Conservation (phyloP, 495 filamentous ascomycete genomes). For the Aspergillus nidulans region DNA sequence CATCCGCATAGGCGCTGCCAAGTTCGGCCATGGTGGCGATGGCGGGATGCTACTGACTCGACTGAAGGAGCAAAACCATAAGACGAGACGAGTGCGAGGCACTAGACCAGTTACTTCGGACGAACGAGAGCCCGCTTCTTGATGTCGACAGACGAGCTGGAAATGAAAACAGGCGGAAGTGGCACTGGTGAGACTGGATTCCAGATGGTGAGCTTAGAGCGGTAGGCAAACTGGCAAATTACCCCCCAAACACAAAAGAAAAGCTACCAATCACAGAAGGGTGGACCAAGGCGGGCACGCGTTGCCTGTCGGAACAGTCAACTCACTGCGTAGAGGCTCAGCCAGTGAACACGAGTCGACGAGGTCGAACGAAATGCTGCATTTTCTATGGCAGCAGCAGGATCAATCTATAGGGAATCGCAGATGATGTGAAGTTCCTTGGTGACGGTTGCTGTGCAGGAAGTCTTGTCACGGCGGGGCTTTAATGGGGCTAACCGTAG, state of each 20-base stretch:
- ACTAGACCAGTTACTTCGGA: background rate
- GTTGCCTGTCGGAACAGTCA: background rate
- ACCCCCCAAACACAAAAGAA: slow-evolving; percentile 1
- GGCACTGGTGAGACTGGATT: slow-evolving; percentile 11
- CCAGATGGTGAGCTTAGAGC: slow-evolving; percentile 8
- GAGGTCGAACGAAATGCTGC: background rate
- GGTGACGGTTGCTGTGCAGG: slow-evolving; percentile 6
- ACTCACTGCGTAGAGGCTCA: background rate
- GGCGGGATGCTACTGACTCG: slow-evolving; percentile 8
- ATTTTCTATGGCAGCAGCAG: background rate
- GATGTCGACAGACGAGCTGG: background rate
- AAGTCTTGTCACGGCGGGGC: background rate
- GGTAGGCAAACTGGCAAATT: slow-evolving; percentile 11
- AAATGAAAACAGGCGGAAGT: slow-evolving; percentile 2
- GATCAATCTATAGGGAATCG: background rate
- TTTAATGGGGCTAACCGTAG: background rate
- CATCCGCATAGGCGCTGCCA: slow-evolving; percentile 12
- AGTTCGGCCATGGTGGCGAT: slow-evolving; percentile 17
- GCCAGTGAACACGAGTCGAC: background rate
- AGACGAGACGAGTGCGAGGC: background rate
- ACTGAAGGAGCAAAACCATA: background rate
- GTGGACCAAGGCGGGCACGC: background rate
- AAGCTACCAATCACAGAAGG: slow-evolving; percentile 17
- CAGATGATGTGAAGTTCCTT: background rate
- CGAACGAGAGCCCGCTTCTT: slow-evolving; percentile 12